Evolutionary conservation across 768 basidiomycete genomes (phyloP).

Genomic region (Jaapia argillacea): DNA sequence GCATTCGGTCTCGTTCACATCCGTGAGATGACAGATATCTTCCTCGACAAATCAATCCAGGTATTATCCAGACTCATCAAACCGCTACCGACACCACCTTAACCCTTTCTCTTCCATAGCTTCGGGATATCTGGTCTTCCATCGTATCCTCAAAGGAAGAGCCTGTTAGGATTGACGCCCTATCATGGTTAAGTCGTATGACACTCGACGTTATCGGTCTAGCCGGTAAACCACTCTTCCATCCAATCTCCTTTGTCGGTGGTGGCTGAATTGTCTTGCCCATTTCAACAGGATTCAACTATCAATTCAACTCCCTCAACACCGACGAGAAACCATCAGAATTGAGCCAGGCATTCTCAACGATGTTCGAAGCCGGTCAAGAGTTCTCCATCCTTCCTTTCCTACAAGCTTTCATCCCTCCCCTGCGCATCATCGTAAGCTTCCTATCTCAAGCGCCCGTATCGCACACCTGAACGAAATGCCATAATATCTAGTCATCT

Average conservation of each 20-base stretch:
- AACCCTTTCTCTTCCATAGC: constrained; percentile 4
- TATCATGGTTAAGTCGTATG: constrained; percentile 22
- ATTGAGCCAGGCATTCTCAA: constrained; percentile 19
- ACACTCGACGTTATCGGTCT: constrained; percentile 34
- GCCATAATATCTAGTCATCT: constrained; percentile 7
- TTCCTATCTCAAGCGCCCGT: no score
- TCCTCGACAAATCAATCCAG: constrained; percentile 43
- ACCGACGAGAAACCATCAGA: constrained; percentile 17
- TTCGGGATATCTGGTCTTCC: constrained; percentile 12
- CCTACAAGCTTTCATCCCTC: constrained; percentile 12
- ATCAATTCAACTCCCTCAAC: constrained; percentile 22
- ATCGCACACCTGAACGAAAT: no score
- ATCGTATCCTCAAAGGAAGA: constrained; percentile 18
- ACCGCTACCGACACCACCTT: background rate
- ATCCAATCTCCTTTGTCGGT: background rate
- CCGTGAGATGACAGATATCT: constrained; percentile 44
- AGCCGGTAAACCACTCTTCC: constrained; percentile 17
- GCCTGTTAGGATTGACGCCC: constrained; percentile 18
- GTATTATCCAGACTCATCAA: constrained; percentile 17
- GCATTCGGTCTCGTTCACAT: constrained; percentile 56
- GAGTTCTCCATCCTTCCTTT: constrained; percentile 3
- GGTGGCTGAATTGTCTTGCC: no score
- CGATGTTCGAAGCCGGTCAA: constrained; percentile 11
- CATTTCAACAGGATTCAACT: constrained; percentile 21
- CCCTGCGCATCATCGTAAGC: constrained; percentile 14